These are phyloP conservation scores for Vigna hirtella DNA, from an alignment of 306 rosid species.

Conservation along the genomic window DNA sequence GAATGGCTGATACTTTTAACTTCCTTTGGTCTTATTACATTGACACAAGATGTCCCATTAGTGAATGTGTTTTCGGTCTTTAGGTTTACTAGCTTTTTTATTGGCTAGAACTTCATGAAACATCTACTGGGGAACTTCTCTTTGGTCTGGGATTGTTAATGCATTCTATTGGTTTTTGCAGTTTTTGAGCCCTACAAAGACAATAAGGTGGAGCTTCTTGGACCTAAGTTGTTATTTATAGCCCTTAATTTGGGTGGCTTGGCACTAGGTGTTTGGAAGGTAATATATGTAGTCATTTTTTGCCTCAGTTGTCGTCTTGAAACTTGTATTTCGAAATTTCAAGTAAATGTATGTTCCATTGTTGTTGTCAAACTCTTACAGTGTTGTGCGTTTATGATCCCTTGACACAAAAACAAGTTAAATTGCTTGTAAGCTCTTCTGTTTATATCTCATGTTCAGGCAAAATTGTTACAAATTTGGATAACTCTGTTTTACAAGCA, in stretches of 20 bases:
- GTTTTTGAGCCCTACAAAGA: constrained; percentile 99
- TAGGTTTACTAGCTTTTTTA: constrained; percentile 25
- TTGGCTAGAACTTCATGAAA: neutral
- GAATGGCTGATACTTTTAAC: constrained; percentile 5
- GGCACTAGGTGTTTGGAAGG: constrained; percentile 86
- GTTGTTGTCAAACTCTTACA: neutral
- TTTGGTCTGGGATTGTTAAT: constrained; percentile 32
- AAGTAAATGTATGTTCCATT: neutral
- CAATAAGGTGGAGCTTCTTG: constrained; percentile 90
- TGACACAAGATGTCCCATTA: neutral
- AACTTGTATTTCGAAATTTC: constrained; percentile 25
- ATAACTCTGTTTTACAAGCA: neutral
- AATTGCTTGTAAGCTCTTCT: constrained; percentile 2
- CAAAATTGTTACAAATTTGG: neutral
- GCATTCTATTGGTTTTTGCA: constrained; percentile 45
- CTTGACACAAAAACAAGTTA: neutral
- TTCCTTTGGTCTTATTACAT: neutral
- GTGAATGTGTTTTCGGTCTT: constrained; percentile 20
- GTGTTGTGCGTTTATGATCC: neutral
- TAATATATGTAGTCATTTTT: constrained; percentile 25
- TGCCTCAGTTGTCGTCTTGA: neutral
- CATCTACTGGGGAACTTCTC: neutral
- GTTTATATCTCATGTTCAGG: constrained; percentile 3
- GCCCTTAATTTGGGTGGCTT: constrained; percentile 96
- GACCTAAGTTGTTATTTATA: constrained; percentile 85